Evolutionary conservation across 805 yeast species (phyloP), one percentile per base, ranked within the genome.

Genomic region (Candida piceae): DNA sequence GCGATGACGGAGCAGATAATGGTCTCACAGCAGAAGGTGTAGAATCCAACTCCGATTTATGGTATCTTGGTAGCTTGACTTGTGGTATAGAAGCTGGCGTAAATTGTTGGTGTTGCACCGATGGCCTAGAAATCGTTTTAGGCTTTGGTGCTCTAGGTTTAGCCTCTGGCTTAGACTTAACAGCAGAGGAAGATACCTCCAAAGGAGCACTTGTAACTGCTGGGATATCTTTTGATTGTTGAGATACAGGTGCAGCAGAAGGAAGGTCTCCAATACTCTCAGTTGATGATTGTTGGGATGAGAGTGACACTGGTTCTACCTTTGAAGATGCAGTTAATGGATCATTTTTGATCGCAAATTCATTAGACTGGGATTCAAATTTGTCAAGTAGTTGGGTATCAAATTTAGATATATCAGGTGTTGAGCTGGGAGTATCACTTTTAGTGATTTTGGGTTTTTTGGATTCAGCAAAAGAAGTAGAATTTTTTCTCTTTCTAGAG

Each of bases 41-140:
- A 16, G 36, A 28, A 12, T 29, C 38, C 12, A 45, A 31, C 15
- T 41, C 50, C 4, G 63, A 63, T 35, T 49, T 57, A 35, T 51
- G 45, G 38, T 60, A 61, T 18, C 56, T 62, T 1, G 64, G 64
- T 8, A 57, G 38, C 19, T 47, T 54, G 19, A 58, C 55, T 18
- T 41, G 43, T 3, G 53, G 48, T 10, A 45, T 44, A 4, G 46
- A 23, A n/a, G 44, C 25, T 7, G 38, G 25, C 9, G 36, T 29
- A 3, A 33, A 28, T 5, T 18, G 32, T 13, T 24, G 29, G 4
- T 16, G 10, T 7, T 28, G 28, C 22, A 28, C 31, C 11, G 43
- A 28, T 8, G 41, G 32, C 30, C 36, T 18, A 33, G 45, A 31
- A 10, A 37, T 9, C 13, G 31, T 10, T 33, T 20, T 36, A 9